These are phyloP conservation scores for Cladosporium oxysporum DNA, from an alignment of 2,329 filamentous ascomycete species.

Conservation along the genomic window DNA sequence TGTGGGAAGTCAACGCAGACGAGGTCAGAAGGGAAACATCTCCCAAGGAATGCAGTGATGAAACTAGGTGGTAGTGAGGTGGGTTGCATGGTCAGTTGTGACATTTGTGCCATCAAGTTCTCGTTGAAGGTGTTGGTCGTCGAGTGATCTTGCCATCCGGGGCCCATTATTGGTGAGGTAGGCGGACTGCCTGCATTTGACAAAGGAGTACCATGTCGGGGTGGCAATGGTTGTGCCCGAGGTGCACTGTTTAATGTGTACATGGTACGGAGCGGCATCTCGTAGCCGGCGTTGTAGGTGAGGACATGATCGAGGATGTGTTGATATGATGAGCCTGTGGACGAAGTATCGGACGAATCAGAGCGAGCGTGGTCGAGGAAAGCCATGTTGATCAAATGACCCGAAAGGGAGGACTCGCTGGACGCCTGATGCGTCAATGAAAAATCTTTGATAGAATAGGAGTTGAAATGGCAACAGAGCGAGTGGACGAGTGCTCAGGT, in stretches of 20 bases:
- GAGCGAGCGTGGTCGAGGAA: conserved; percentile 28
- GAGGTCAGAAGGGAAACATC: conserved; percentile 59
- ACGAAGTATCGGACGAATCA: conserved; percentile 33
- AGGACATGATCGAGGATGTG: conserved; percentile 61
- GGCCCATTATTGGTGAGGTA: conserved; percentile 38
- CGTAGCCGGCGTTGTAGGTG: conserved; percentile 63
- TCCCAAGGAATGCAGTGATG: conserved; percentile 62
- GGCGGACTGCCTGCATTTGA: conserved; percentile 39
- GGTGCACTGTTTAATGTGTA: conserved; percentile 66
- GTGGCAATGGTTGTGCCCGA: conserved; percentile 43
- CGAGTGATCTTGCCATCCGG: conserved; percentile 29
- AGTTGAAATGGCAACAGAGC: not conserved
- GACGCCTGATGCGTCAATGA: conserved; percentile 1
- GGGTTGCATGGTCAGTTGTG: conserved; percentile 60
- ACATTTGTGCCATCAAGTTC: conserved; percentile 57
- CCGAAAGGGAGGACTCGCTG: not conserved
- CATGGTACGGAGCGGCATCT: conserved; percentile 68
- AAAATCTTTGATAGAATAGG: not conserved
- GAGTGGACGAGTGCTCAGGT: not conserved
- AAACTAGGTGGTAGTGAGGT: conserved; percentile 63
- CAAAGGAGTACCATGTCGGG: conserved; percentile 33
- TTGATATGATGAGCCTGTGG: conserved; percentile 45
- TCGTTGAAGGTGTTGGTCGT: conserved; percentile 51
- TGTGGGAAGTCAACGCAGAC: conserved; percentile 65
- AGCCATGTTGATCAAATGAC: conserved; percentile 11